These are phyloP conservation scores for Candida easanensis DNA, from an alignment of 805 yeast species.

Conservation along the genomic window DNA sequence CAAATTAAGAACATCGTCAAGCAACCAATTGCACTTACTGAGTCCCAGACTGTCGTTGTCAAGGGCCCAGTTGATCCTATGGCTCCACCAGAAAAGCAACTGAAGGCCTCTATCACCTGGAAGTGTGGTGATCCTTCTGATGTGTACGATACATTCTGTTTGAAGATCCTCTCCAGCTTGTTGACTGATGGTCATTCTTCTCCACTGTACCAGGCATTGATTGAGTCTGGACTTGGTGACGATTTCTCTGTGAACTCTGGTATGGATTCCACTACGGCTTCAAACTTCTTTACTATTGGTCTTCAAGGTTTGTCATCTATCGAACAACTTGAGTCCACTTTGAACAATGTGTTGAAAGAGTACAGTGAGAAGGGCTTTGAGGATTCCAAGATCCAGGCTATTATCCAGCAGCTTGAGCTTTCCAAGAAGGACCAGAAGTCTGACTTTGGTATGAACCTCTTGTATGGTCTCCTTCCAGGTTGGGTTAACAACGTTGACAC, in stretches of 20 bases:
- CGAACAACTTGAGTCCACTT: slow-evolving; percentile 42
- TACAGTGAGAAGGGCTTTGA: slow-evolving; percentile 47
- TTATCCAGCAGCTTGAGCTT: slow-evolving; percentile 84
- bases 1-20: slow-evolving; percentile 30
- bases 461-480: slow-evolving; percentile 73
- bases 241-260: slow-evolving; percentile 90
- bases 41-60: slow-evolving; percentile 34
- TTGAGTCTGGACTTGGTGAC: slow-evolving; percentile 80
- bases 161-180: slow-evolving; percentile 67
- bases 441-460: slow-evolving; percentile 78
- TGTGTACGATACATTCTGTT: slow-evolving; percentile 64
- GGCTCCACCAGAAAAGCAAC: slow-evolving; percentile 63
- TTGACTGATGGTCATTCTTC: slow-evolving; percentile 91
- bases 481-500: slow-evolving; percentile 87
- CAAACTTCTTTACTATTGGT: slow-evolving; percentile 80
- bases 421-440: slow-evolving; percentile 83
- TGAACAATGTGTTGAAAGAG: slow-evolving; percentile 45
- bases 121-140: slow-evolving; percentile 70
- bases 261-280: slow-evolving; percentile 74
- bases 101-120: slow-evolving; percentile 87
- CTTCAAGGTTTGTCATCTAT: slow-evolving; percentile 68
- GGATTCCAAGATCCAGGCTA: slow-evolving; percentile 68
- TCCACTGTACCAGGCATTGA: slow-evolving; percentile 79
- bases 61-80: slow-evolving; percentile 84
- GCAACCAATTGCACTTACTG: slow-evolving; percentile 31